Evolutionary conservation across 2,329 filamentous ascomycete genomes (phyloP).

Genomic region (Sarocladium oryzae): DNA sequence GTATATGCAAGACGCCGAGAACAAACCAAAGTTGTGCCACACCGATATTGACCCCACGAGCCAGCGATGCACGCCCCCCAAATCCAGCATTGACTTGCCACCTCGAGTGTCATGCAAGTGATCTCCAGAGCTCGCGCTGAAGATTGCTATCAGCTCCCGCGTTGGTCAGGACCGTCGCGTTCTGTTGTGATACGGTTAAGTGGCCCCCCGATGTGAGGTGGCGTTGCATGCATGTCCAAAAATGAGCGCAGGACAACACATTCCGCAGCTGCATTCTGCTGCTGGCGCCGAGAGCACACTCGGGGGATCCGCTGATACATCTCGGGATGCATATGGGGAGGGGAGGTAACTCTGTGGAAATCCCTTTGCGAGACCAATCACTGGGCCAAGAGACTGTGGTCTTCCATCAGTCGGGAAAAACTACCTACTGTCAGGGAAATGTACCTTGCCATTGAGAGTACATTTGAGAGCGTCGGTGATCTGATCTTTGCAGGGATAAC

Average conservation of each 20-base stretch:
- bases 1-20: background rate
- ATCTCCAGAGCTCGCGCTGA: background rate
- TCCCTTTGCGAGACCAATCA: no score
- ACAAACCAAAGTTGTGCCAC: background rate
- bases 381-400: no score
- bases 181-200: background rate
- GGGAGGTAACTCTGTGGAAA: no score
- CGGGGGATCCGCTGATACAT: background rate
- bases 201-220: background rate
- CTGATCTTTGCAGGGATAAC: background rate
- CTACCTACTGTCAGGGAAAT: no score
- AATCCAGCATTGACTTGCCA: background rate
- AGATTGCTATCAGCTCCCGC: constrained; percentile 1
- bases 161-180: background rate
- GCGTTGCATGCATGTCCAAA: constrained; percentile 7
- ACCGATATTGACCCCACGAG: background rate
- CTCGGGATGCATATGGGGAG: no score
- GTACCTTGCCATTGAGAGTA: no score
- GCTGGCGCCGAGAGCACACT: background rate
- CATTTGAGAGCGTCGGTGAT: background rate
- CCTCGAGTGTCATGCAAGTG: background rate
- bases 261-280: constrained; percentile 8
- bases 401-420: no score
- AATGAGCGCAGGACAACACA: constrained; percentile 9
- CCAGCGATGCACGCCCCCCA: background rate